Percentiles rank a stretch among this genome's conserved stretches.
Evolutionary conservation across 2,329 filamentous ascomycete genomes (phyloP).

Genomic region (Sporothrix luriei): DNA sequence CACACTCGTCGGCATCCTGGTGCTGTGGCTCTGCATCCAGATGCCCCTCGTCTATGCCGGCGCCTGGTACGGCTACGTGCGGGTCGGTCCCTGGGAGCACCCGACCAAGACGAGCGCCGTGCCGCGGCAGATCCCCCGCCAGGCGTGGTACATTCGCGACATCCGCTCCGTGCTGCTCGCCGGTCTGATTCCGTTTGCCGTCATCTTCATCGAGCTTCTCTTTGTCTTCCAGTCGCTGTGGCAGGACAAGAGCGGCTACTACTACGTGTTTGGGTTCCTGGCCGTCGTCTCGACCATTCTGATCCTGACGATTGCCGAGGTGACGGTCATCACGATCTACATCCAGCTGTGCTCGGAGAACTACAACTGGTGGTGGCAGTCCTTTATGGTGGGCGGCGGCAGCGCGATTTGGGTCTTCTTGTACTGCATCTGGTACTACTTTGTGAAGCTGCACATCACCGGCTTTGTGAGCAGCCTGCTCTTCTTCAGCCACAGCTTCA

Average conservation of each 20-base stretch:
- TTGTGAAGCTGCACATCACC: conserved; percentile 75
- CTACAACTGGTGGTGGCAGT: conserved; percentile 92
- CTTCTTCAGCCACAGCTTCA: conserved; percentile 83
- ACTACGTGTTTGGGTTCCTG: conserved; percentile 88
- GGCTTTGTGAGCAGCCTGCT: conserved; percentile 78
- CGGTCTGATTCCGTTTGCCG: conserved; percentile 79
- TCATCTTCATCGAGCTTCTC: conserved; percentile 40
- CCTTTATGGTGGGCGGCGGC: conserved; percentile 75
- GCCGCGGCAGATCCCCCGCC: conserved; percentile 71
- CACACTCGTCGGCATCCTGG: conserved; percentile 70
- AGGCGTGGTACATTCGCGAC: conserved; percentile 73
- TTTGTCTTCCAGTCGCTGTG: conserved; percentile 67
- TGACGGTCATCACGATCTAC: conserved; percentile 81
- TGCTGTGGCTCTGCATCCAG: conserved; percentile 83
- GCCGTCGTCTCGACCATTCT: conserved; percentile 72
- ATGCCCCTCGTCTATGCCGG: conserved; percentile 81
- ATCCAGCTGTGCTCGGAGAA: conserved; percentile 82
- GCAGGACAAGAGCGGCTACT: conserved; percentile 89
- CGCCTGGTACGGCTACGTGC: conserved; percentile 73
- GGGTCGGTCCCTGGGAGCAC: conserved; percentile 71
- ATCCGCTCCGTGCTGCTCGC: conserved; percentile 68
- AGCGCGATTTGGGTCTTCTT: conserved; percentile 79
- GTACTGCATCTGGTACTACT: conserved; percentile 84
- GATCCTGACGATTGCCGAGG: conserved; percentile 76
- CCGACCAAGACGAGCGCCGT: conserved; percentile 75